Percentiles rank a stretch among this genome's conserved stretches.
phyloP scores from a whole-genome alignment of 352 stramenopile genomes.

The Phytopythium aichiense region DNA sequence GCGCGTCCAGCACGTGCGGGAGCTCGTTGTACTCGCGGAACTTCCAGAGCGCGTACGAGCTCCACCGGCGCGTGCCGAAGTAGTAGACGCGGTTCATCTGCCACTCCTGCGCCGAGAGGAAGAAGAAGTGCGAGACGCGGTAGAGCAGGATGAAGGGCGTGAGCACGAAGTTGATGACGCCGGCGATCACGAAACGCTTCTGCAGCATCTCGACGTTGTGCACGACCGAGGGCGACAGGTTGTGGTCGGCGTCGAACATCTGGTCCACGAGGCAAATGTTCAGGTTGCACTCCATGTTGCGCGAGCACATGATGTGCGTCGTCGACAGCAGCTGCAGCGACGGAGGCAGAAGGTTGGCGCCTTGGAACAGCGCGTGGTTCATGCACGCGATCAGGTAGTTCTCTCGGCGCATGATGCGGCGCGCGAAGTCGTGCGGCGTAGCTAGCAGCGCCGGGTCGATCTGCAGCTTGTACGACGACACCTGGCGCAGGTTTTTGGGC shows the following conservation, averaged over 20 bases:
- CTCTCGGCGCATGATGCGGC: constrained; percentile 97
- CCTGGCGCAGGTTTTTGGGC: constrained; percentile 81
- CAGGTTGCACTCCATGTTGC: constrained; percentile 93
- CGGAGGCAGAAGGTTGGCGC: constrained; percentile 68
- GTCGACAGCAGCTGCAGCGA: constrained; percentile 69
- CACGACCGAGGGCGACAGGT: constrained; percentile 86
- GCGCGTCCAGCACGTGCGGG: constrained; percentile 94
- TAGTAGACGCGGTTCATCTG: constrained; percentile 89
- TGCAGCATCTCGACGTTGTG: constrained; percentile 90
- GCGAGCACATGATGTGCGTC: constrained; percentile 80
- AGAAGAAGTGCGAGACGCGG: constrained; percentile 95
- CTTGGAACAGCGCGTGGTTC: constrained; percentile 93
- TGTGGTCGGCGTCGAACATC: constrained; percentile 90
- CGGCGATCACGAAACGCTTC: constrained; percentile 92
- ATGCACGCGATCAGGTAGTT: constrained; percentile 99
- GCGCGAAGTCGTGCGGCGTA: constrained; percentile 88
- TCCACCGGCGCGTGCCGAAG: constrained; percentile 95
- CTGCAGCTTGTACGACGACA: constrained; percentile 77
- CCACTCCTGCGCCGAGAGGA: constrained; percentile 96
- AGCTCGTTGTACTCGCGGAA: constrained; percentile 99
- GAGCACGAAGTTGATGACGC: constrained; percentile 93
- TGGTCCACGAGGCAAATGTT: constrained; percentile 96
- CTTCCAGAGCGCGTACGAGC: constrained; percentile 81
- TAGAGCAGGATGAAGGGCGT: constrained; percentile 98
- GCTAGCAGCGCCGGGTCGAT: constrained; percentile 72